Conservation (phyloP, 2,329 filamentous ascomycete genomes). For the Exophiala dermatitidis region DNA sequence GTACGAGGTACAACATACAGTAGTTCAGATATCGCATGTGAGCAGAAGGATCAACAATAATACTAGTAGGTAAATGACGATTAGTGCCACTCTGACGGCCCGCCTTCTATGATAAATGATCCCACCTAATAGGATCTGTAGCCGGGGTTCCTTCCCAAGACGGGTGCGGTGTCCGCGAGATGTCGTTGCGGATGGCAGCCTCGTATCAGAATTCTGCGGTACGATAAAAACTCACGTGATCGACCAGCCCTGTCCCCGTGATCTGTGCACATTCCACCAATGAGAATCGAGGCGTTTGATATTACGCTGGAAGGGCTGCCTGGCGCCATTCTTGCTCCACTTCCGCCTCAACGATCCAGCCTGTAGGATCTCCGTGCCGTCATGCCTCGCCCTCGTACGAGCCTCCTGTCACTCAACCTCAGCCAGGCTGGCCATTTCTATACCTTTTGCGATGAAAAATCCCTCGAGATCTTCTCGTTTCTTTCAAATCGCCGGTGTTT, state of each 20-base stretch:
- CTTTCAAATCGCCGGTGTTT: background rate
- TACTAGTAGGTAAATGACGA: too few relatives aligned
- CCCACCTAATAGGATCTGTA: too few relatives aligned
- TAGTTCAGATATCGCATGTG: too few relatives aligned
- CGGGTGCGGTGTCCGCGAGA: too few relatives aligned
- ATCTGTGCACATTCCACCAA: conserved; percentile 1
- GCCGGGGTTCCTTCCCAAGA: too few relatives aligned
- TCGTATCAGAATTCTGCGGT: too few relatives aligned
- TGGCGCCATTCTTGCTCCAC: conserved; percentile 5
- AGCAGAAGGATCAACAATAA: too few relatives aligned
- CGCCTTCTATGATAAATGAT: too few relatives aligned
- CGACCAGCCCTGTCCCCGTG: background rate
- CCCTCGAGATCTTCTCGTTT: background rate
- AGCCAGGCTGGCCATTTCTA: background rate
- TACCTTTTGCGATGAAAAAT: background rate
- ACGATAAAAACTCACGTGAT: background rate
- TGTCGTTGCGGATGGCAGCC: too few relatives aligned
- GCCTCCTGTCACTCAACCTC: conserved; percentile 8
- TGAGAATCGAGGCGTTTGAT: conserved; percentile 14
- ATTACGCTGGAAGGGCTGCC: conserved; percentile 10
- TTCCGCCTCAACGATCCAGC: background rate
- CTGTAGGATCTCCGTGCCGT: conserved; percentile 9
- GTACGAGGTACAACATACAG: too few relatives aligned
- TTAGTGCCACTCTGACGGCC: too few relatives aligned
- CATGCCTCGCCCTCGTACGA: conserved; percentile 9